Percentiles rank a stretch among this genome's conserved stretches.
Conservation (phyloP, 1,284 basidiomycete species). For the Rhodotorula sp. region DNA sequence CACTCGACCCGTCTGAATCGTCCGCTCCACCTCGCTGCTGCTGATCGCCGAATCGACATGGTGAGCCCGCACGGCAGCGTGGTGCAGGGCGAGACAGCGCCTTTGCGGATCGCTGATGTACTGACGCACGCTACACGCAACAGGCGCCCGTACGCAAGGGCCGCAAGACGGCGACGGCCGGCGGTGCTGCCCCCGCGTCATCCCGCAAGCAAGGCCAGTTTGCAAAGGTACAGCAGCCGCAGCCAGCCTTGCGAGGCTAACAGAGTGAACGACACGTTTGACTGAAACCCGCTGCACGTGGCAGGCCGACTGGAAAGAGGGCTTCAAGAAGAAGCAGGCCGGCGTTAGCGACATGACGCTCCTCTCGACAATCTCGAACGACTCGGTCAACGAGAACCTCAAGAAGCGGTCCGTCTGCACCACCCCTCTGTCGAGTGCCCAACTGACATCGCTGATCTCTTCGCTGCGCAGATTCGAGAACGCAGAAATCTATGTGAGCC, state of each 20-base stretch:
- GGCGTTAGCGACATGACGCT: constrained; percentile 99
- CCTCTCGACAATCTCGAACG: constrained; percentile 94
- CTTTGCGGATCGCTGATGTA: background rate
- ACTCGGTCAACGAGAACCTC: constrained; percentile 96
- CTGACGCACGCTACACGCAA: background rate
- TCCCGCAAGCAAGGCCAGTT: constrained; percentile 24
- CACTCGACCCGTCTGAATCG: background rate
- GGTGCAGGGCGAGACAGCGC: too few relatives aligned
- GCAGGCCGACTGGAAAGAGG: constrained; percentile 96
- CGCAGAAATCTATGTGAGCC: constrained; percentile 82
- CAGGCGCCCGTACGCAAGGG: constrained; percentile 39
- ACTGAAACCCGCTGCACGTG: background rate
- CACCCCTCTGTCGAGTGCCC: background rate
- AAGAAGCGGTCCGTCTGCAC: constrained; percentile 65
- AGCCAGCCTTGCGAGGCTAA: background rate
- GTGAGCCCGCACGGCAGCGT: background rate
- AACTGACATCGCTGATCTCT: background rate
- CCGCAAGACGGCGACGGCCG: constrained; percentile 27
- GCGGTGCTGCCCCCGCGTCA: constrained; percentile 15
- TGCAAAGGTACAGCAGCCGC: constrained; percentile 25
- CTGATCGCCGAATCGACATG: background rate
- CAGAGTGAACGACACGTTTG: background rate
- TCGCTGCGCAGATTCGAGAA: constrained; percentile 64
- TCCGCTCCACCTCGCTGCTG: background rate
- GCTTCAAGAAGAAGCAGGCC: constrained; percentile 91